A percentile compares a stretch with the other conserved stretches of the same genome.
Conservation (phyloP, 208 protist species). For the Acanthamoeba culbertsoni region DNA sequence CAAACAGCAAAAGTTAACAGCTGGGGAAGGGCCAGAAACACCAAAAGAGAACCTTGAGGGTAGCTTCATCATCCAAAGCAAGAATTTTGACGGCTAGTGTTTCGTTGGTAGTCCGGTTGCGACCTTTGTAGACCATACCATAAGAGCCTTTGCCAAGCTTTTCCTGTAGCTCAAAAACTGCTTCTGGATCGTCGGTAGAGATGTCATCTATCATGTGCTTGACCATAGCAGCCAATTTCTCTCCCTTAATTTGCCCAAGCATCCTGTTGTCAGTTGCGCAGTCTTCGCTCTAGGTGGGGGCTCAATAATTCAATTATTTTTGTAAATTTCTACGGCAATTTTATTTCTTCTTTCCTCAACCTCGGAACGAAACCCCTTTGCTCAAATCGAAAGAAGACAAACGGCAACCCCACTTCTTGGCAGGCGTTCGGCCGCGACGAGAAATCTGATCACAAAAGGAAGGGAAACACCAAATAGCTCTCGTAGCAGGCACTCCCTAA, state of each 20-base stretch:
- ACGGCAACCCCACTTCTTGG: not conserved
- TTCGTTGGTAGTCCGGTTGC: not conserved
- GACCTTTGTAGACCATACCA: constrained; percentile 21
- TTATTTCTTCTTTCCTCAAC: not conserved
- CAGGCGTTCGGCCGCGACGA: not conserved
- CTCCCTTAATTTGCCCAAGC: not conserved
- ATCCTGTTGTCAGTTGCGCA: not conserved
- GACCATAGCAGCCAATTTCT: not conserved
- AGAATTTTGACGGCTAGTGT: constrained; percentile 52
- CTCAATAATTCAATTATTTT: not conserved
- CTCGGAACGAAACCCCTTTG: not conserved
- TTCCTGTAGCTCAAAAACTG: constrained; percentile 19
- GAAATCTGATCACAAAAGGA: not conserved
- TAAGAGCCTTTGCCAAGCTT: constrained; percentile 9
- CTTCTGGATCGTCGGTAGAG: constrained; percentile 31
- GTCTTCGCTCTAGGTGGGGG: not conserved
- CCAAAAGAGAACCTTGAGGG: constrained; percentile 52
- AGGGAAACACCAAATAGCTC: not conserved
- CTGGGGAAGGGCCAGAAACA: not conserved
- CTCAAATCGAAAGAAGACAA: not conserved
- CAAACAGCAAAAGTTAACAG: not conserved
- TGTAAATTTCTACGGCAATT: not conserved
- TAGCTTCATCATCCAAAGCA: constrained; percentile 65
- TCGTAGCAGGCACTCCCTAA: not conserved
- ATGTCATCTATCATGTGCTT: constrained; percentile 45